Evolutionary conservation across 2,329 filamentous ascomycete genomes (phyloP).

Genomic region (Sporothrix globosa): DNA sequence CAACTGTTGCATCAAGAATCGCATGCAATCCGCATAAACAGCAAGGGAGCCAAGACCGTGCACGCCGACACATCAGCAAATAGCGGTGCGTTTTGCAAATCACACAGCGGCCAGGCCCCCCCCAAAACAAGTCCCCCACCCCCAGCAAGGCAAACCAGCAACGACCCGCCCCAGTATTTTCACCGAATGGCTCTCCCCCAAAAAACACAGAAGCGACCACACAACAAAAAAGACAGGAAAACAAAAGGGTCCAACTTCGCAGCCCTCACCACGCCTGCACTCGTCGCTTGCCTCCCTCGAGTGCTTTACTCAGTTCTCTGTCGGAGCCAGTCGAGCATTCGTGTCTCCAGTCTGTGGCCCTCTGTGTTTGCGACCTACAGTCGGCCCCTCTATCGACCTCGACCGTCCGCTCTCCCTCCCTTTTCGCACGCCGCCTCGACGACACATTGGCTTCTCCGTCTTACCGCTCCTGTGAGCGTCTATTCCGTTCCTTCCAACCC

Average conservation of each 20-base stretch:
- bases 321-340: not conserved
- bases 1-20: not conserved
- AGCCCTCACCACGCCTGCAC: constrained; percentile 14
- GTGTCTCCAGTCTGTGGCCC: constrained; percentile 7
- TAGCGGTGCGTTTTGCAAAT: constrained; percentile 2
- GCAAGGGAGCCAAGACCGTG: not conserved
- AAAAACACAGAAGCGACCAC: constrained; percentile 16
- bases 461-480: not conserved
- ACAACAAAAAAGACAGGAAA: constrained; percentile 16
- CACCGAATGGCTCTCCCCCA: not conserved
- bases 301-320: not conserved
- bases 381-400: too few relatives aligned
- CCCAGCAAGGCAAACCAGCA: not conserved
- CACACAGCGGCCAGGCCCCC: not conserved
- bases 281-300: not conserved
- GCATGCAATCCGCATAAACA: not conserved
- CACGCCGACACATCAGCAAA: constrained; percentile 1
- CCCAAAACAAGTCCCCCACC: not conserved
- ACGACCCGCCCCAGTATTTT: constrained; percentile 6
- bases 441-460: not conserved
- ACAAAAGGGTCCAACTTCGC: constrained; percentile 10
- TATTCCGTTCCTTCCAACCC: not conserved
- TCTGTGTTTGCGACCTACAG: constrained; percentile 19
- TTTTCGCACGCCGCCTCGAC: constrained; percentile 17
- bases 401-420: not conserved